These are phyloP conservation scores for Leptographium radiaticola DNA, from an alignment of 2,329 filamentous ascomycete species.

Conservation along the genomic window DNA sequence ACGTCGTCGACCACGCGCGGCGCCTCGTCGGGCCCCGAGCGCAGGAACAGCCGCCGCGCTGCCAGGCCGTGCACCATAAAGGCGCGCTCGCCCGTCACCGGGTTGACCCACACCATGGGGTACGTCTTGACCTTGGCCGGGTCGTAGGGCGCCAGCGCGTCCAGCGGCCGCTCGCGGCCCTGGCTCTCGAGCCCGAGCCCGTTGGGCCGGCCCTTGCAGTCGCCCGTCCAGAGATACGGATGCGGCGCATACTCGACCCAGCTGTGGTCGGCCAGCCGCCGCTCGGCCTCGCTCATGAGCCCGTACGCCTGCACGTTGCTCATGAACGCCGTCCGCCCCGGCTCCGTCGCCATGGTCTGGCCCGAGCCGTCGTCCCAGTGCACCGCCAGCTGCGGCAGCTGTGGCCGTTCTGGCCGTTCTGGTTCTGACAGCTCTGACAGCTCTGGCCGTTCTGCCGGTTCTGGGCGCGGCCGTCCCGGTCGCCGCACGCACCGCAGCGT, in stretches of 20 bases:
- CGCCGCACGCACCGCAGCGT: constrained; percentile 24
- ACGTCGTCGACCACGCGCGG: constrained; percentile 24
- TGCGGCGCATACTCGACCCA: constrained; percentile 33
- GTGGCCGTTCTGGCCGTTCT: too few species aligned
- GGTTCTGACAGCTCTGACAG: constrained; percentile 16
- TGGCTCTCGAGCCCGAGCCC: constrained; percentile 26
- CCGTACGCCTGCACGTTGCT: constrained; percentile 28
- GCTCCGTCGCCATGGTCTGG: constrained; percentile 26
- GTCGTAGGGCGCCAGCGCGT: constrained; percentile 24
- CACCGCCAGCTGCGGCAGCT: constrained; percentile 16
- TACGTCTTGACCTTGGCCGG: constrained; percentile 22
- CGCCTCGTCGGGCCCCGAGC: constrained; percentile 19
- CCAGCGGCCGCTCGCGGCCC: constrained; percentile 23
- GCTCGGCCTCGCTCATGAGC: constrained; percentile 27
- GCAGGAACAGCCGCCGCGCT: constrained; percentile 24
- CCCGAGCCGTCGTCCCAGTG: constrained; percentile 20
- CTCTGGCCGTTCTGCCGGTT: too few species aligned
- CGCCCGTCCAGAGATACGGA: constrained; percentile 29
- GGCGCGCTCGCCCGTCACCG: constrained; percentile 25
- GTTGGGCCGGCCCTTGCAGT: constrained; percentile 25
- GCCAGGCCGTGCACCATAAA: constrained; percentile 30
- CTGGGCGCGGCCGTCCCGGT: constrained; percentile 17
- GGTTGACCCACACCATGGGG: constrained; percentile 33
- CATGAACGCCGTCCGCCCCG: constrained; percentile 29
- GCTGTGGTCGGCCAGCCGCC: constrained; percentile 25